Evolutionary conservation across 139 green algal species (phyloP), one percentile per base, ranked within the genome.

Genomic region (Tetratostichococcus sp.): DNA sequence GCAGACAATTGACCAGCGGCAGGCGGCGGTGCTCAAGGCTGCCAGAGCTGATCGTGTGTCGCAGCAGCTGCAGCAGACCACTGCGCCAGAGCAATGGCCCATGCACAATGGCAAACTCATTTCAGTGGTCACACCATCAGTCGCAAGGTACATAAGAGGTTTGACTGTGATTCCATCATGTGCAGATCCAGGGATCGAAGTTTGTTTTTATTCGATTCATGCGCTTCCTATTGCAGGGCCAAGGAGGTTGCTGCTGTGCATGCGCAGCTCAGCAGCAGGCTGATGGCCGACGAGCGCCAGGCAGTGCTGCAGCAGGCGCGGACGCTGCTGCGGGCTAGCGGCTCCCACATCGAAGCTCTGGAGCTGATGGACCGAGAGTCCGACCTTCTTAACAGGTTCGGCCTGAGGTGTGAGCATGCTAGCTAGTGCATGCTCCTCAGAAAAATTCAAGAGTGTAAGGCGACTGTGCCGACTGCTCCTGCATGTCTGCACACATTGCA

Each of bases 271-370:
- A 43, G 71, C 89, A 78, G 82, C 77, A 71, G 83, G 66, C 80
- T 93, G 23, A 86, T 76, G 0, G 79, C 90, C 22, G 88, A 94
- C 33, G 89, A 95, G 84, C 86, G 92, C 21, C 80, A 96, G 43
- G 89, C 95, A 67, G 91, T 94, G 80, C 86, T 97, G 85, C 84
- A 94, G 80, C 90, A 96, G 71, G 90, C 94, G 30, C 95, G 96
- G 85, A 95, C 89, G 85, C 90, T 86, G 2, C 88, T 91, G 43
- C 84, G 87, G 80, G 92, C 93, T 80, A 93, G 91, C 82, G 90
- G 95, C 84, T 95, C 88, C 87, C 82, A 87, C 69, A 79, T 95
- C 22, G 91, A 95, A 83, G 80, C 96, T 26, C 86, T 94, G 50
- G 78, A 90, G 71, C 82, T 97, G 31, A 88, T 95, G 30, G 91